Evolutionary conservation across 106 monocot genomes (phyloP).

Genomic region (Allium cepa): DNA sequence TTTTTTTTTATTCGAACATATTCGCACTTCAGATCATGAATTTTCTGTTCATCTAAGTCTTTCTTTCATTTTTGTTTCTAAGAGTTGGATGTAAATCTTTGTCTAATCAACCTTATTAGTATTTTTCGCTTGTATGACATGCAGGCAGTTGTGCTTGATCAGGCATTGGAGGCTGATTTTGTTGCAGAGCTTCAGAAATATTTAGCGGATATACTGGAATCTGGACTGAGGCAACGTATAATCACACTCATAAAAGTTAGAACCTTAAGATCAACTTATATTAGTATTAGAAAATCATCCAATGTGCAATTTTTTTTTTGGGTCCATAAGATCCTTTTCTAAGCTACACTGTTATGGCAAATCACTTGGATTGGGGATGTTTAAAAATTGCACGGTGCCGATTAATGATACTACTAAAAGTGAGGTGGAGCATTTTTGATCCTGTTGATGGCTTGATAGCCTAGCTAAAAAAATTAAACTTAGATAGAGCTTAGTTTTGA

Average conservation of each 20-base stretch:
- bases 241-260: constrained; percentile 74
- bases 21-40: neutral
- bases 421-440: too few species aligned
- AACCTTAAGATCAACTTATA: neutral
- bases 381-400: too few species aligned
- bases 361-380: neutral
- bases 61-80: neutral
- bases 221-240: constrained; percentile 64
- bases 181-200: constrained; percentile 64
- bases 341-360: neutral
- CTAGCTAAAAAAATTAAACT: too few species aligned
- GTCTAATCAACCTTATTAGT: neutral
- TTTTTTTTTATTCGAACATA: neutral
- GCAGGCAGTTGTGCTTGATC: constrained; percentile 85
- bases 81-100: neutral
- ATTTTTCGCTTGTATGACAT: neutral
- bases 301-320: too few species aligned
- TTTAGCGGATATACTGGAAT: constrained; percentile 58
- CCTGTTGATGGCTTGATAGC: too few species aligned
- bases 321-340: too few species aligned
- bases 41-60: neutral
- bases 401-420: too few species aligned
- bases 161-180: constrained; percentile 70
- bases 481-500: too few species aligned
- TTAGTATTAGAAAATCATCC: too few species aligned